Evolutionary conservation across 768 basidiomycete species (phyloP).

Genomic region (Lactifluus piperatus): DNA sequence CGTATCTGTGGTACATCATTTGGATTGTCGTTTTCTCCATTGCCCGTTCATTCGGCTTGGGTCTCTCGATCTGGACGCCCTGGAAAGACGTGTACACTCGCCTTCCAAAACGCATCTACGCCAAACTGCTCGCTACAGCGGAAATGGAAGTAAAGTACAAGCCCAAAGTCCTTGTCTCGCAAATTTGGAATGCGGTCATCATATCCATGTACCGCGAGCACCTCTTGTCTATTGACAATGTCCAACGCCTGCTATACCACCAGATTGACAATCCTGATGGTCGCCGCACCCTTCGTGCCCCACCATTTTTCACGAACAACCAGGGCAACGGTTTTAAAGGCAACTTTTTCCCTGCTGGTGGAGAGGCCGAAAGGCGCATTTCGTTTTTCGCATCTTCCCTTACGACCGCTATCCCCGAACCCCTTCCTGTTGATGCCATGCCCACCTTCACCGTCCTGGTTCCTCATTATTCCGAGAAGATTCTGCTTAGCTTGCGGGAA

Average conservation of each 20-base stretch:
- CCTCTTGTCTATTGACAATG: slow-evolving; percentile 94
- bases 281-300: slow-evolving; percentile 86
- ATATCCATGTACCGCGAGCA: slow-evolving; percentile 99
- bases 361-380: slow-evolving; percentile 95
- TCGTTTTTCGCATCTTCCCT: slow-evolving; percentile 98
- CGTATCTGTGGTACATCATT: slow-evolving; percentile 99
- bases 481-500: slow-evolving; percentile 89
- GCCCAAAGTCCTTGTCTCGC: slow-evolving; percentile 96
- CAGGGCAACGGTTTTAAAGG: slow-evolving; percentile 57
- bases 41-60: slow-evolving; percentile 81
- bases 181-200: slow-evolving; percentile 99
- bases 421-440: slow-evolving; percentile 96
- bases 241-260: slow-evolving; percentile 94
- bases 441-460: slow-evolving; percentile 99
- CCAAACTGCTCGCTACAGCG: slow-evolving; percentile 88
- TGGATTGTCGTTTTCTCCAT: slow-evolving; percentile 96
- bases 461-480: slow-evolving; percentile 99
- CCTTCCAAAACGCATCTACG: slow-evolving; percentile 95
- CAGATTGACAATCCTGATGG: slow-evolving; percentile 89
- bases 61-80: slow-evolving; percentile 97
- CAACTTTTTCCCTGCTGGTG: slow-evolving; percentile 88
- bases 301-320: slow-evolving; percentile 97
- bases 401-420: slow-evolving; percentile 91
- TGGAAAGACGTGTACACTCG: slow-evolving; percentile 98
- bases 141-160: slow-evolving; percentile 99